Base-by-base conservation (phyloP, 176 grass and related monocot species). In the Phoenix roebelenii region DNA sequence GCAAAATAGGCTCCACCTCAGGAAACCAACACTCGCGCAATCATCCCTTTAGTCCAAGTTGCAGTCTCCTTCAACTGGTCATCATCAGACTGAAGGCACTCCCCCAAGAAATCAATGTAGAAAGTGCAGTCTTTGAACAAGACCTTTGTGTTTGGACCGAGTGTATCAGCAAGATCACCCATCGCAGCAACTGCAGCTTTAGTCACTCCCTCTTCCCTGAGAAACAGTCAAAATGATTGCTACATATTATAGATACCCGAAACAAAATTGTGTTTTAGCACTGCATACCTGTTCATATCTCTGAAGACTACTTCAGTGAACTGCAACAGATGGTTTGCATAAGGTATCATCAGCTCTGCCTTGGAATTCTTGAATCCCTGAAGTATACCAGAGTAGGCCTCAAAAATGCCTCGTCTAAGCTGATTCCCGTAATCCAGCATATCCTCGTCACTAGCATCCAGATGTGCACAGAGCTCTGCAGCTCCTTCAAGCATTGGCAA, bases 321-420 rank as follows among this genome's bases (percentile, higher is more conserved):
- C 54, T 78, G 79, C 50, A 95, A 60, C n/a, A 95, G 79, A 74
- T 70, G 77, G 24, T 25, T 52, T 51, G 85, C 90, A 64, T 83
- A 85, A 61, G 85, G 82, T 20, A 89, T 51, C 90, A 95, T 80
- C 55, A 95, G 64, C 55, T 77, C 82, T 57, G 90, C 79, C 59
- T 89, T 89, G 35, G 85, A 19, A 25, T 77, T 84, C 73, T 95
- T 89, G 50, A 95, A 83, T 14, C 85, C 89, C 76, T 95, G 89
- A 39, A 89, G 76, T 68, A 95, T 95, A 56, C 90, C 85, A 59
- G 90, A 89, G 59, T 89, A 95, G 10, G 90, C 90, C 80, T 95
- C 85, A 61, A 95, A 86, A 49, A 95, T 95, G 26, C 85, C 90
- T 15, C 74, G 70, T 57, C 90, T 78, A 18, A 95, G 79, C 67